These are phyloP conservation scores for Przewalskia tangutica DNA, from an alignment of 257 asterid species.

Conservation along the genomic window DNA sequence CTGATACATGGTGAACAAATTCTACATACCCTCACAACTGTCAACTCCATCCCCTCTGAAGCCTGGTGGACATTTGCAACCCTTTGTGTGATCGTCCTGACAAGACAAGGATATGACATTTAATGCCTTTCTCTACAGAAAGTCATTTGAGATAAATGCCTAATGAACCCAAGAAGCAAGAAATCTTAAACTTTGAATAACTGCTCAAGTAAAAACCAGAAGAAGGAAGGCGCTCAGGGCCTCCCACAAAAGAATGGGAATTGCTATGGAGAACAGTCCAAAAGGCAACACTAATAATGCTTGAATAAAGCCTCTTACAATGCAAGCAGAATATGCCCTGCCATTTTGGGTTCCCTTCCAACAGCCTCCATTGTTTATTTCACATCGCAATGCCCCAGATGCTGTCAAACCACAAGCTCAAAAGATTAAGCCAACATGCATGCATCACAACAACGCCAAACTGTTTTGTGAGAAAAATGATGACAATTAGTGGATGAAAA, in stretches of 20 bases:
- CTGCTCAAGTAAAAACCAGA: no score
- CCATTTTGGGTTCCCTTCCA: constrained; percentile 71
- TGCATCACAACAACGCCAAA: not conserved
- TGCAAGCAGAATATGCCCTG: constrained; percentile 78
- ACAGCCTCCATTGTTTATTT: constrained; percentile 81
- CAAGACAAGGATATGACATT: constrained; percentile 2
- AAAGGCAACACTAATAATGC: not conserved
- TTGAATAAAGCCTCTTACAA: constrained; percentile 43
- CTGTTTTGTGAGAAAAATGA: not conserved
- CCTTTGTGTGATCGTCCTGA: constrained; percentile 74
- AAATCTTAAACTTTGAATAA: no score
- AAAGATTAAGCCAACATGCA: not conserved
- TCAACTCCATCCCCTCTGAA: constrained; percentile 88
- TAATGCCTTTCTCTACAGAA: not conserved
- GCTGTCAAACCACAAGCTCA: constrained; percentile 34
- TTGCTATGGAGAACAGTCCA: not conserved
- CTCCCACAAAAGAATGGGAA: not conserved
- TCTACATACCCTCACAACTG: constrained; percentile 67
- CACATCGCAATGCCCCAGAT: constrained; percentile 84
- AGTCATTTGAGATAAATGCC: not conserved
- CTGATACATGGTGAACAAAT: not conserved
- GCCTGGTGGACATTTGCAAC: constrained; percentile 91
- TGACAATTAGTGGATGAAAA: not conserved
- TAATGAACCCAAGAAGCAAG: no score
- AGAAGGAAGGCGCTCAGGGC: not conserved